phyloP scores from a whole-genome alignment of 306 rosid genomes.

The Arachis hypogaea region DNA sequence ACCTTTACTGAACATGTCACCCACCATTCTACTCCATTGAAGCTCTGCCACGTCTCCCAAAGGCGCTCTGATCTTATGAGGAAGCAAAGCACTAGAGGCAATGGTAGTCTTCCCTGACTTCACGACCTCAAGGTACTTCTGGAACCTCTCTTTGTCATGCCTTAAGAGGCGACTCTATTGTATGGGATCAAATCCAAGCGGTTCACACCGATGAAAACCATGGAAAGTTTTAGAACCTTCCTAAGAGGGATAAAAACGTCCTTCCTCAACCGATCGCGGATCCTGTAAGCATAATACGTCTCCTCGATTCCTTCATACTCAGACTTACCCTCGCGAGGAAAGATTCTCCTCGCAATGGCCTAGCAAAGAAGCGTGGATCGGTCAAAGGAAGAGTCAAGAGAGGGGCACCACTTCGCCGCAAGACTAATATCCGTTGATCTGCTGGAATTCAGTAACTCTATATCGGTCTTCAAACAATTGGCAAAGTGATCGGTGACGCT shows the following conservation, averaged over 20 bases:
- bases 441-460: slow-evolving; percentile 17
- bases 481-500: slow-evolving; percentile 60
- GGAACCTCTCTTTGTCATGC: slow-evolving; percentile 58
- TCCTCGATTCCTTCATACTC: too few relatives aligned
- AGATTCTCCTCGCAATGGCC: too few relatives aligned
- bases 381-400: too few relatives aligned
- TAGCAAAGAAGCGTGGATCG: too few relatives aligned
- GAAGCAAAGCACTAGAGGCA: slow-evolving; percentile 70
- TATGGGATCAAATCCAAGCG: slow-evolving; percentile 57
- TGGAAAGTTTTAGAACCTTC: slow-evolving; percentile 68
- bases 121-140: slow-evolving; percentile 51
- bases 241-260: slow-evolving; percentile 63
- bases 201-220: slow-evolving; percentile 66
- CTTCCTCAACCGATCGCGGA: slow-evolving; percentile 62
- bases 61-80: slow-evolving; percentile 53
- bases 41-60: slow-evolving; percentile 55
- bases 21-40: slow-evolving; percentile 80
- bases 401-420: too few relatives aligned
- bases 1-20: slow-evolving; percentile 52
- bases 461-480: slow-evolving; percentile 53
- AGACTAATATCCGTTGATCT: too few relatives aligned
- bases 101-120: slow-evolving; percentile 47
- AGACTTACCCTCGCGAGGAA: too few relatives aligned
- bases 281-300: too few relatives aligned
- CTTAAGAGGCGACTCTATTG: slow-evolving; percentile 63